Percentiles rank a stretch among this genome's conserved stretches.
These are phyloP conservation scores for Gaertneriomyces semiglobifer DNA, from an alignment of 192 early-diverging fungal genomes.

Conservation along the genomic window DNA sequence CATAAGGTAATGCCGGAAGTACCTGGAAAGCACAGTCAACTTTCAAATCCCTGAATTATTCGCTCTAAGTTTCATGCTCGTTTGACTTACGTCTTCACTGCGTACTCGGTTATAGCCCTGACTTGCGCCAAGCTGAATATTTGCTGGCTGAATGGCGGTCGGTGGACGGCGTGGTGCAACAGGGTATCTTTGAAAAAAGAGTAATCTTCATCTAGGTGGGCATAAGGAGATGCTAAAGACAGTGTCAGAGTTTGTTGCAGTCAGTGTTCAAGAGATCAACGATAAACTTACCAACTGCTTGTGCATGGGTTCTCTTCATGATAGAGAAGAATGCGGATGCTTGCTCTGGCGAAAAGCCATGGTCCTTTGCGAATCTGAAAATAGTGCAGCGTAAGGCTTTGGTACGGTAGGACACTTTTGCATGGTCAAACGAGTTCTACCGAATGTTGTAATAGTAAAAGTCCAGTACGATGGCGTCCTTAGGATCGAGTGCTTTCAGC, in stretches of 20 bases:
- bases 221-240: constrained; percentile 40
- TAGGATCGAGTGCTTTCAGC: constrained; percentile 19
- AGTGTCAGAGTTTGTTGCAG: background rate
- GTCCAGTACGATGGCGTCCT: constrained; percentile 44
- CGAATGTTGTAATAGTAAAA: constrained; percentile 51
- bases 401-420: background rate
- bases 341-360: constrained; percentile 48
- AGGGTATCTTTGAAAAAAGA: constrained; percentile 46
- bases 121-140: constrained; percentile 46
- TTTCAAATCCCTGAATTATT: background rate
- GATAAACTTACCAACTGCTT: constrained; percentile 25
- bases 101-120: constrained; percentile 46
- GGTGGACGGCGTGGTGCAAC: constrained; percentile 44
- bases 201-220: constrained; percentile 44
- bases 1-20: constrained; percentile 58
- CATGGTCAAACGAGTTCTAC: constrained; percentile 23
- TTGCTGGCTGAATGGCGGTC: constrained; percentile 50
- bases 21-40: constrained; percentile 29
- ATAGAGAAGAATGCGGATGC: constrained; percentile 58
- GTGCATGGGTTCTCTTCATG: constrained; percentile 47
- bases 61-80: background rate
- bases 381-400: background rate
- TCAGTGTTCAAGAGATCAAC: background rate
- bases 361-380: constrained; percentile 45
- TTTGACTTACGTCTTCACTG: constrained; percentile 41